Percentiles rank a stretch among this genome's conserved stretches.
Conservation (phyloP, 768 basidiomycete species). For the Boletus bicolor region DNA sequence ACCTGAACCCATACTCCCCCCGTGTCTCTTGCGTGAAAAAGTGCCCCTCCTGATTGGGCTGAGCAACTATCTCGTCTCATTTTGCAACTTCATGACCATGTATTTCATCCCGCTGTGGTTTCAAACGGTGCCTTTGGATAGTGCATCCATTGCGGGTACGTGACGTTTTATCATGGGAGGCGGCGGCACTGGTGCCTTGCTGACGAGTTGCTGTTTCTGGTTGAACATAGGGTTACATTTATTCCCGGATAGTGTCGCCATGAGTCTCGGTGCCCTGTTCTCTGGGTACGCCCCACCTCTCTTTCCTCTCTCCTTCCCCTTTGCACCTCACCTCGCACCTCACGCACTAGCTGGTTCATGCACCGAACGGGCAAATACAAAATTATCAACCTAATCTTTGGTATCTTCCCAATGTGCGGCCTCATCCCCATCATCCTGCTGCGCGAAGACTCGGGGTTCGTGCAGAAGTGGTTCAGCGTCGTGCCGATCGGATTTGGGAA, state of each 20-base stretch:
- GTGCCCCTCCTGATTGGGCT: slow-evolving; percentile 70
- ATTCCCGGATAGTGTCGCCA: slow-evolving; percentile 47
- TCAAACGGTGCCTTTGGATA: slow-evolving; percentile 69
- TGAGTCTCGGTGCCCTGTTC: slow-evolving; percentile 50
- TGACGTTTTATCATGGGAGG: not conserved
- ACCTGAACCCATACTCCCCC: slow-evolving; percentile 67
- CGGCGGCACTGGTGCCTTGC: too few species aligned
- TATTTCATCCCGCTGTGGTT: slow-evolving; percentile 84
- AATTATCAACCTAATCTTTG: slow-evolving; percentile 45
- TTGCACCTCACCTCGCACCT: not conserved
- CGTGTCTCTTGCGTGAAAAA: slow-evolving; percentile 57
- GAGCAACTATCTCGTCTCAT: slow-evolving; percentile 70
- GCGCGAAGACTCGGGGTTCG: slow-evolving; percentile 21
- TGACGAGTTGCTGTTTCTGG: too few species aligned
- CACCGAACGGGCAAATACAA: slow-evolving; percentile 52
- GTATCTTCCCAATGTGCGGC: slow-evolving; percentile 45
- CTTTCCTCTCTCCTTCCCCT: too few species aligned
- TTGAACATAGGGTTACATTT: slow-evolving; percentile 40
- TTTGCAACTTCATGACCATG: slow-evolving; percentile 71
- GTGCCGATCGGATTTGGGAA: slow-evolving; percentile 18
- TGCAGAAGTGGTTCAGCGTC: slow-evolving; percentile 22
- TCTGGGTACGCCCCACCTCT: slow-evolving; percentile 34
- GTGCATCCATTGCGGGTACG: slow-evolving; percentile 61
- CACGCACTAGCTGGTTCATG: slow-evolving; percentile 40
- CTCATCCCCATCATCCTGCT: slow-evolving; percentile 35